A percentile compares a stretch with the other conserved stretches of the same genome.
Evolutionary conservation across 495 filamentous ascomycete species (phyloP).

Genomic region (Aspergillus carlsbadensis): DNA sequence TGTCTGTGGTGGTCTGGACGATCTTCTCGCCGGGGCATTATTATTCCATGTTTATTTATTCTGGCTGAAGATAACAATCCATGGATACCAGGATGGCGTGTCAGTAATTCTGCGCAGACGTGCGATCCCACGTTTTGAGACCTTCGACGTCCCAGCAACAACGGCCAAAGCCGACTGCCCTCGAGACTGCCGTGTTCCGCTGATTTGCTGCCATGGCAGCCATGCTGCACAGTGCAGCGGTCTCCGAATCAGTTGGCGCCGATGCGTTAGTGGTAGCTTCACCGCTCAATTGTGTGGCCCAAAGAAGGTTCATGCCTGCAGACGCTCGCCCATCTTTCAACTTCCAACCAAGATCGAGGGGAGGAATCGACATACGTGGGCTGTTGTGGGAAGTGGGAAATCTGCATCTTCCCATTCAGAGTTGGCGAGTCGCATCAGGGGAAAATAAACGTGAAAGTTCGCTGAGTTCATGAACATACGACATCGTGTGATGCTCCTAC

Average conservation of each 20-base stretch:
- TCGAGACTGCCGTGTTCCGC: neutral
- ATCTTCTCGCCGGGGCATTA: neutral
- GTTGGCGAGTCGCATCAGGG: too few relatives aligned
- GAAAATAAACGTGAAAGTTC: neutral
- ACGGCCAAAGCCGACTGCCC: neutral
- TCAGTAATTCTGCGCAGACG: neutral
- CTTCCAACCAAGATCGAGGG: neutral
- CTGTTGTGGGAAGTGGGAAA: too few relatives aligned
- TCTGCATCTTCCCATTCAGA: too few relatives aligned
- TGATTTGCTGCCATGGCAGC: neutral
- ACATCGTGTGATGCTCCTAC: constrained; percentile 3
- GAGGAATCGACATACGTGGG: neutral
- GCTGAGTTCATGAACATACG: neutral
- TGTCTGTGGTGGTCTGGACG: neutral
- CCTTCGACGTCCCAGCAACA: too few relatives aligned
- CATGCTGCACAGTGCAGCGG: too few relatives aligned
- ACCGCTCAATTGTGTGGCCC: constrained; percentile 36
- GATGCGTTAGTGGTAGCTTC: constrained; percentile 22
- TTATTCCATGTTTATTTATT: neutral
- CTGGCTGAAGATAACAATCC: neutral
- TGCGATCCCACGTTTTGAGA: neutral
- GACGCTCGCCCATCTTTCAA: neutral
- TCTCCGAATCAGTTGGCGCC: constrained; percentile 14
- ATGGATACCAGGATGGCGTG: constrained; percentile 6
- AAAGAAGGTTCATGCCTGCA: constrained; percentile 39